Evolutionary conservation across 441 rosid genomes (phyloP), one percentile per base, ranked within the genome.

Genomic region (Arabidopsis hybrid): DNA sequence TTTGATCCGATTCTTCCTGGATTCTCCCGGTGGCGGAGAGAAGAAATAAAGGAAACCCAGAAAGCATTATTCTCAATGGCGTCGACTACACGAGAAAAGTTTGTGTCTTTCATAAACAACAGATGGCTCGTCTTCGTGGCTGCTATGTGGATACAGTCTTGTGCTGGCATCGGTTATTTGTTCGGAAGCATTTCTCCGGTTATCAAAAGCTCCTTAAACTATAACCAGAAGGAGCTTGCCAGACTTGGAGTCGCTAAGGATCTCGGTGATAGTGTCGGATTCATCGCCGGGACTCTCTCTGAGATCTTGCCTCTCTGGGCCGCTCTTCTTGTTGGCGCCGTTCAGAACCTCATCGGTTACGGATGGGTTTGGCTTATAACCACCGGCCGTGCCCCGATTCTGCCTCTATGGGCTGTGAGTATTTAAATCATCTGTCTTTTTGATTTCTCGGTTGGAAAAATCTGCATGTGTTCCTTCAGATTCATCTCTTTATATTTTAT

Each of bases 131-230:
- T 93, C 46, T 93, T 96, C 73, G 97, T 96, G 68, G 93, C 92
- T 1, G 95, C 97, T 85, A 96, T 96, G 95, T 96, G 99, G 98
- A 87, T 96, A 65, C 94, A 93, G 83, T 93, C 98, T 0, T 90
- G 97, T 67, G 97, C 97, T 4, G 99, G 99, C 5, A 74, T 90
- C 32, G 98, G 97, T 51, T 96, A 96, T 77, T 64, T 96, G 79
- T 96, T 91, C 80, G 97, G 98, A 49, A 96, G 98, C 80, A 85
- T 96, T 60, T 96, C 99, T 9, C 99, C 99, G 34, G 97, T 90
- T 35, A 91, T 93, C 40, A 96, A 96, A 88, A 87, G 89, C 75
- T 89, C 97, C 2, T 60, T 93, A 80, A 84, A 81, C 74, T 96
- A 96, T 49, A 96, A 96, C 49, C 98, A 96, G 80, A 85, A 71